These are phyloP conservation scores for Urochloa ruziziensis DNA, from an alignment of 176 grass and related monocot species.

Conservation along the genomic window DNA sequence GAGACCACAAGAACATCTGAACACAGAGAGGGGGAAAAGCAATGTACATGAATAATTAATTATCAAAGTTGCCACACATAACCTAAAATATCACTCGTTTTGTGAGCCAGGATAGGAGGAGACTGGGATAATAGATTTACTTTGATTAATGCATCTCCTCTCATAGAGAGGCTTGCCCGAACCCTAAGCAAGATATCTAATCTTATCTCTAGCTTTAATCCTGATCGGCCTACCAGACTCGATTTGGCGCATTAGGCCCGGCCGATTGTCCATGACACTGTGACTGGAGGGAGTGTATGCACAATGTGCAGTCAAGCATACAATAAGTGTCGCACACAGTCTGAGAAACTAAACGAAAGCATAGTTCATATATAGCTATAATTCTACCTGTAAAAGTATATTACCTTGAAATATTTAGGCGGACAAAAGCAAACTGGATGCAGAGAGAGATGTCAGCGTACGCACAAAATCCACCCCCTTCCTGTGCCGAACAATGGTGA, in stretches of 20 bases:
- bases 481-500: slow-evolving; percentile 84
- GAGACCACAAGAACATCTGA: too few species aligned
- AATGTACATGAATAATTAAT: neutral
- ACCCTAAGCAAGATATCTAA: too few species aligned
- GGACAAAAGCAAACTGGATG: slow-evolving; percentile 63
- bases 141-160: too few species aligned
- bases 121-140: too few species aligned
- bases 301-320: neutral
- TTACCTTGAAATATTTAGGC: slow-evolving; percentile 71
- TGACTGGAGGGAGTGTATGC: neutral
- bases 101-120: too few species aligned
- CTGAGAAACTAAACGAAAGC: neutral
- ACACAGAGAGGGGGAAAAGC: too few species aligned
- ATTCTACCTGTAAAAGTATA: neutral
- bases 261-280: too few species aligned
- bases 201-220: too few species aligned
- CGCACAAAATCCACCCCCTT: slow-evolving; percentile 77
- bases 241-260: too few species aligned
- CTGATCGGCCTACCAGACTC: too few species aligned
- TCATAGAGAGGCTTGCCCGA: too few species aligned
- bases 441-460: slow-evolving; percentile 68
- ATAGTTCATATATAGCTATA: neutral
- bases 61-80: neutral
- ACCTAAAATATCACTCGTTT: neutral
- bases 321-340: neutral